A percentile compares a stretch with the other conserved stretches of the same genome.
phyloP scores from a whole-genome alignment of 2,329 filamentous ascomycete genomes.

The Atkinsonella hypoxylon region DNA sequence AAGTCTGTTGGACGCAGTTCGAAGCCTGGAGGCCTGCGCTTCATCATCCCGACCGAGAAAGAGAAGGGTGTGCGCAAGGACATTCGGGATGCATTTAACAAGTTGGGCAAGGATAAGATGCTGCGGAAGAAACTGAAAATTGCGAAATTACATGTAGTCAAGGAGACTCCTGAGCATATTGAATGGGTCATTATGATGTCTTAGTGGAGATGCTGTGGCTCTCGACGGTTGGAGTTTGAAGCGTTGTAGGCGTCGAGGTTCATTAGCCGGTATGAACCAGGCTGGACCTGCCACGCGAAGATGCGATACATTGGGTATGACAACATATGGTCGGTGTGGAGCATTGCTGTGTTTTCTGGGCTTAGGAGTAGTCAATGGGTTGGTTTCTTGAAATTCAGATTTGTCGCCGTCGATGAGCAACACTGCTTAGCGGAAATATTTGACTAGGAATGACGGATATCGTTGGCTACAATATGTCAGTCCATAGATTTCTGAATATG shows the following conservation, averaged over 20 bases:
- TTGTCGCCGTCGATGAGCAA: too few relatives aligned
- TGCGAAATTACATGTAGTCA: neutral
- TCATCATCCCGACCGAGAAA: neutral
- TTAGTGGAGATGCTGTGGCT: neutral
- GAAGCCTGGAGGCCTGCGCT: neutral
- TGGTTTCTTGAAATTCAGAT: too few relatives aligned
- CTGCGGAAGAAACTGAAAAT: neutral
- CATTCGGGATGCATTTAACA: neutral
- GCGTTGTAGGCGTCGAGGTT: neutral
- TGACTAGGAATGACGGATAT: too few relatives aligned
- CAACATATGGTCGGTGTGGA: too few relatives aligned
- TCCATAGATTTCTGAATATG: neutral
- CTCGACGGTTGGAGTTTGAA: neutral
- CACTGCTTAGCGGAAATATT: too few relatives aligned
- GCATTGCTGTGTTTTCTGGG: too few relatives aligned
- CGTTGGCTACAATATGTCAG: too few relatives aligned
- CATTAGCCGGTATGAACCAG: neutral
- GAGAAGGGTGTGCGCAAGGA: neutral
- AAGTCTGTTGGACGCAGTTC: neutral
- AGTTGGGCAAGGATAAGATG: neutral
- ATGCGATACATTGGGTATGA: too few relatives aligned
- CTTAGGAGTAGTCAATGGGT: too few relatives aligned
- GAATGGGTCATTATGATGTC: conserved; percentile 2
- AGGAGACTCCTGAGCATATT: neutral
- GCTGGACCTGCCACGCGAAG: too few relatives aligned